phyloP scores from a whole-genome alignment of 75 land plant genomes.

The Isoetes taiwanensis region DNA sequence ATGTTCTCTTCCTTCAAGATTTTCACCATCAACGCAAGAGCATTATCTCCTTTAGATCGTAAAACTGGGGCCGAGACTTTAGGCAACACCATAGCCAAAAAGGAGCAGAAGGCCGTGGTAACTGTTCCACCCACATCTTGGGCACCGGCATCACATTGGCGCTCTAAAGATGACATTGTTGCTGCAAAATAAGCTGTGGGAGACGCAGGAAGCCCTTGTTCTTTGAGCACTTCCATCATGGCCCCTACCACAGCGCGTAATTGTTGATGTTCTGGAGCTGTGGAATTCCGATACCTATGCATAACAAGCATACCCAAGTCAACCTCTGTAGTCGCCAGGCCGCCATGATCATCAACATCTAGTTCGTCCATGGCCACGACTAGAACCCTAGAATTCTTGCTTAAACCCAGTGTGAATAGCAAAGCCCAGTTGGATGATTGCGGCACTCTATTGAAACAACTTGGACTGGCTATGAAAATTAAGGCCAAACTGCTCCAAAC shows the following conservation, averaged over 20 bases:
- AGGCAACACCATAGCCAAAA: conserved; percentile 41
- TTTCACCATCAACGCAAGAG: conserved; percentile 20
- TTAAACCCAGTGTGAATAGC: too few species aligned
- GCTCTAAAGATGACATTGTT: conserved; percentile 44
- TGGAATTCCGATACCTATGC: conserved; percentile 31
- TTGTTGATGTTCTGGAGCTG: conserved; percentile 48
- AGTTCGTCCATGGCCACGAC: too few species aligned
- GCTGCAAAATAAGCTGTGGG: conserved; percentile 81
- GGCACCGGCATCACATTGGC: conserved; percentile 21
- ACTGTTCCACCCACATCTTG: conserved; percentile 16
- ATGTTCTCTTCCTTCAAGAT: conserved; percentile 11
- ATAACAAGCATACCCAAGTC: conserved; percentile 40
- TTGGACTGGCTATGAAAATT: too few species aligned
- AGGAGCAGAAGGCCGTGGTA: conserved; percentile 38
- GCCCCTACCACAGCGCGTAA: conserved; percentile 60
- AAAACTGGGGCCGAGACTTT: conserved; percentile 31
- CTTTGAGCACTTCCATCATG: conserved; percentile 63
- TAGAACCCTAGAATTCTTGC: too few species aligned
- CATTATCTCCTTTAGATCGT: conserved; percentile 21
- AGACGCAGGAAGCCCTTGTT: conserved; percentile 46
- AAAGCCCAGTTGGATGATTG: too few species aligned
- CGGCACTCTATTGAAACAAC: too few species aligned
- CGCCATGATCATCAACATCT: too few species aligned
- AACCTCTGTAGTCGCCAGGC: conserved; percentile 7
- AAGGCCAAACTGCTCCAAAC: too few species aligned